A percentile compares a stretch with the other conserved stretches of the same genome.
Conservation (phyloP, 2,329 filamentous ascomycete genomes). For the Mycogone perniciosa region DNA sequence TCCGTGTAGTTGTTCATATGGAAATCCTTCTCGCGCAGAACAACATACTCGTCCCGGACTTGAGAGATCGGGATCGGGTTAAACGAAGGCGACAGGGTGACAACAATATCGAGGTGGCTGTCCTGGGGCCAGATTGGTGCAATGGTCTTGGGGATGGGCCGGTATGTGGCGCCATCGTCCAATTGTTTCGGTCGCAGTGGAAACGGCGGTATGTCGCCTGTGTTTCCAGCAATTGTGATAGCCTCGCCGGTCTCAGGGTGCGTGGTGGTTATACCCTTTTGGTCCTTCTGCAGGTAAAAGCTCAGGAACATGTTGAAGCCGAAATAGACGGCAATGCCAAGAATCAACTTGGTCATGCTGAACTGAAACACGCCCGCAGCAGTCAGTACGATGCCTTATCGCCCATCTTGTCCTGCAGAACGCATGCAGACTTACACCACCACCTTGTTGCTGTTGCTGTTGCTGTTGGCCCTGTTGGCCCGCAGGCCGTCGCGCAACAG, state of each 20-base stretch:
- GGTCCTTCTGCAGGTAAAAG: slow-evolving; percentile 44
- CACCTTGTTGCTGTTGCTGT: slow-evolving; percentile 13
- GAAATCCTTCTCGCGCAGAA: slow-evolving; percentile 77
- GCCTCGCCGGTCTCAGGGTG: slow-evolving; percentile 44
- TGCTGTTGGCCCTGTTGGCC: slow-evolving; percentile 21
- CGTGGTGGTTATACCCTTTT: slow-evolving; percentile 41
- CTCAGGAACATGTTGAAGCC: slow-evolving; percentile 53
- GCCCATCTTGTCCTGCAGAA: not conserved
- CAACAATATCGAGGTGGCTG: slow-evolving; percentile 70
- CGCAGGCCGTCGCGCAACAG: slow-evolving; percentile 18
- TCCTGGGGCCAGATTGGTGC: slow-evolving; percentile 84
- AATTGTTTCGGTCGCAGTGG: slow-evolving; percentile 55
- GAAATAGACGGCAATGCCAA: slow-evolving; percentile 51
- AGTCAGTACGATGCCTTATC: not conserved
- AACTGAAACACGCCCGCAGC: slow-evolving; percentile 24
- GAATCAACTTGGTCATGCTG: slow-evolving; percentile 39
- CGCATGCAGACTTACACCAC: slow-evolving; percentile 21
- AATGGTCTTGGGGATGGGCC: slow-evolving; percentile 60
- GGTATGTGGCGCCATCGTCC: slow-evolving; percentile 58
- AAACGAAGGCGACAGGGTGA: slow-evolving; percentile 76
- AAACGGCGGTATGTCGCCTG: slow-evolving; percentile 56
- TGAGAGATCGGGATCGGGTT: slow-evolving; percentile 61
- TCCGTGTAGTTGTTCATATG: slow-evolving; percentile 73
- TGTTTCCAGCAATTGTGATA: slow-evolving; percentile 48
- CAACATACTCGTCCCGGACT: slow-evolving; percentile 59